phyloP scores from a whole-genome alignment of 371 early-diverging fungal species.

The Mortierella sp. region DNA sequence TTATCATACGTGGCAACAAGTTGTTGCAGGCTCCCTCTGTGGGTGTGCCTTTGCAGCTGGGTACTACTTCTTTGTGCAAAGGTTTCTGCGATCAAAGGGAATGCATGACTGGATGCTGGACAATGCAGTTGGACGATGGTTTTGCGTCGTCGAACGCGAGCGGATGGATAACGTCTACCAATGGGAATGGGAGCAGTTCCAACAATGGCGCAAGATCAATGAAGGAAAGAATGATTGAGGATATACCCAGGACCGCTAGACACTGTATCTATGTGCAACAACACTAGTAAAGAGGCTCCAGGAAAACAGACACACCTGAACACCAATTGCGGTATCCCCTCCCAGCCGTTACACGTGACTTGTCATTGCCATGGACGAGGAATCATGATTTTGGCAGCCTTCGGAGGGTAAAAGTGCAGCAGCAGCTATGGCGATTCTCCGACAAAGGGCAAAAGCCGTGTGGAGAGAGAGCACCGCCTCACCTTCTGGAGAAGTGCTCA shows the following conservation, averaged over 20 bases:
- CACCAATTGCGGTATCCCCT: too few relatives aligned
- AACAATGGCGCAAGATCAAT: slow-evolving; percentile 41
- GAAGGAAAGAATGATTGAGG: slow-evolving; percentile 12
- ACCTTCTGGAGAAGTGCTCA: too few relatives aligned
- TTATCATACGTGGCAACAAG: slow-evolving; percentile 86
- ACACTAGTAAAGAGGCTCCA: too few relatives aligned
- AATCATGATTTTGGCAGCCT: too few relatives aligned
- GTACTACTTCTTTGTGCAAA: slow-evolving; percentile 69
- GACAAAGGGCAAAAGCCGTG: too few relatives aligned
- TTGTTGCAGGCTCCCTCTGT: slow-evolving; percentile 71
- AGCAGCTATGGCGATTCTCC: too few relatives aligned
- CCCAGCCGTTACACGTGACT: too few relatives aligned
- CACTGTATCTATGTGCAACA: too few relatives aligned
- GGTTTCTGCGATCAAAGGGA: slow-evolving; percentile 54
- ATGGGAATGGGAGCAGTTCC: slow-evolving; percentile 71
- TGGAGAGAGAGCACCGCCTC: too few relatives aligned
- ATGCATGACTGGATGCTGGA: slow-evolving; percentile 59
- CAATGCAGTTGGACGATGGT: slow-evolving; percentile 45
- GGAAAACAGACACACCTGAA: too few relatives aligned
- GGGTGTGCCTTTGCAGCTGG: slow-evolving; percentile 68
- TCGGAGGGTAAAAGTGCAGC: too few relatives aligned
- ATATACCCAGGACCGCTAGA: not conserved
- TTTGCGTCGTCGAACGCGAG: slow-evolving; percentile 70
- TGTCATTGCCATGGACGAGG: too few relatives aligned
- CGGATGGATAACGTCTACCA: slow-evolving; percentile 64